Percentiles rank a stretch among this genome's conserved stretches.
phyloP scores from a whole-genome alignment of 2,329 filamentous ascomycete species.

The Fusarium setosum region DNA sequence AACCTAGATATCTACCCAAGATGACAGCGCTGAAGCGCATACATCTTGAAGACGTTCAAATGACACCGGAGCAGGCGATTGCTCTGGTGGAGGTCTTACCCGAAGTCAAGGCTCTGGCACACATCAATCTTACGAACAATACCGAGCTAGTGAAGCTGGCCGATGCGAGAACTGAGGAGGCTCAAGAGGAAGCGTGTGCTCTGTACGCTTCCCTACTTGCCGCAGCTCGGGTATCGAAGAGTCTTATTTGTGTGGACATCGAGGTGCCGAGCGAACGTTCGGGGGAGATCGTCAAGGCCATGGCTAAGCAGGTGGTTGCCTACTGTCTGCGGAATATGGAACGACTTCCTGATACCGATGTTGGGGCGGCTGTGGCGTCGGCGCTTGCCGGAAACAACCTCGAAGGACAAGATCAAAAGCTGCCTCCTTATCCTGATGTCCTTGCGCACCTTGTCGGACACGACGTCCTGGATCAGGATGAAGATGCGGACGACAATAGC shows the following conservation, averaged over 20 bases:
- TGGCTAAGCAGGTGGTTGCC: constrained; percentile 94
- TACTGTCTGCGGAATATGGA: constrained; percentile 96
- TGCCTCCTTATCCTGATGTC: constrained; percentile 75
- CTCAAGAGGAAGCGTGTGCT: constrained; percentile 93
- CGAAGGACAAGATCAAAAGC: constrained; percentile 42
- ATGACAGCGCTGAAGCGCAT: constrained; percentile 83
- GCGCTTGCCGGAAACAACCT: constrained; percentile 53
- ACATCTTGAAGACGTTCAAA: constrained; percentile 85
- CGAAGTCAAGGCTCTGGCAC: constrained; percentile 83
- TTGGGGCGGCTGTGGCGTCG: constrained; percentile 59
- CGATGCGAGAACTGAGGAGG: constrained; percentile 79
- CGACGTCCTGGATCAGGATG: constrained; percentile 61
- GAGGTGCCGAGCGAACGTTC: constrained; percentile 84
- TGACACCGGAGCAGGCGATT: constrained; percentile 90
- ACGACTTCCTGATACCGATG: constrained; percentile 75
- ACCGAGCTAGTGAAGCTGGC: constrained; percentile 76
- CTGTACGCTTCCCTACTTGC: constrained; percentile 92
- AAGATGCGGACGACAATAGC: constrained; percentile 69
- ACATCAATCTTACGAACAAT: constrained; percentile 90
- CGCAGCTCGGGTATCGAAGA: constrained; percentile 84
- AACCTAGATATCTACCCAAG: constrained; percentile 77
- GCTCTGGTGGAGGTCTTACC: constrained; percentile 90
- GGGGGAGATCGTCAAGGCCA: constrained; percentile 90
- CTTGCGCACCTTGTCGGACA: constrained; percentile 88
- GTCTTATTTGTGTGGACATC: constrained; percentile 90